Evolutionary conservation across 2,329 filamentous ascomycete genomes (phyloP).

Genomic region (Keithomyces neogunnii): DNA sequence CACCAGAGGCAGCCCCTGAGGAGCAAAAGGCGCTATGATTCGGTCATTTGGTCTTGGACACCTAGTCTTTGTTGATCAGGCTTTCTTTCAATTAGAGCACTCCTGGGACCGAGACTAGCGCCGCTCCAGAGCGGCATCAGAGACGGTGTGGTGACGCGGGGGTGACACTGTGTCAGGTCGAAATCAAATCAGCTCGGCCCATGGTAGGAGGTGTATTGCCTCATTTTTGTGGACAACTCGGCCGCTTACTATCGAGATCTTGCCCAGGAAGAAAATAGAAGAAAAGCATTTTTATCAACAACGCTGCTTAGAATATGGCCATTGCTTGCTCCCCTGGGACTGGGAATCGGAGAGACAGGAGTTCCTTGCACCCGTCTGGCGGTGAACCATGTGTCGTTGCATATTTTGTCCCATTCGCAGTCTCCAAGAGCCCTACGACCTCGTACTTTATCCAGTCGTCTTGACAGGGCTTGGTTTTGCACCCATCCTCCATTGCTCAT

Average conservation of each 20-base stretch:
- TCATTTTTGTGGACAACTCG: neutral
- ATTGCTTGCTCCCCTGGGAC: too few species aligned
- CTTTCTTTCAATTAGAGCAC: neutral
- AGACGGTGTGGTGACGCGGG: neutral
- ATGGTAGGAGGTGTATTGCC: neutral
- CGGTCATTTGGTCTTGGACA: neutral
- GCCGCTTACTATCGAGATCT: neutral
- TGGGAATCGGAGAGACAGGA: too few species aligned
- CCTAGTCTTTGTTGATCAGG: neutral
- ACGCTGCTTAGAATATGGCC: too few species aligned
- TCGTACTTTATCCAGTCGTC: neutral
- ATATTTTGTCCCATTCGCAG: too few species aligned
- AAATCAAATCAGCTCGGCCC: neutral
- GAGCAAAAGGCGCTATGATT: neutral
- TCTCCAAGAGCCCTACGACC: too few species aligned
- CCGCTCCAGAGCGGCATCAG: neutral
- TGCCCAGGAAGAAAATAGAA: too few species aligned
- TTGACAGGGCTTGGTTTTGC: neutral
- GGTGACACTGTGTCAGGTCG: neutral
- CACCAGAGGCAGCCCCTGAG: neutral
- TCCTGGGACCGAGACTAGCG: neutral
- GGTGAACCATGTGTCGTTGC: too few species aligned
- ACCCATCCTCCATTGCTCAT: neutral
- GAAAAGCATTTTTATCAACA: too few species aligned
- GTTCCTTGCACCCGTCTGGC: too few species aligned